Evolutionary conservation across 331 rosid genomes (phyloP).

Genomic region (Pyrus hybrid): DNA sequence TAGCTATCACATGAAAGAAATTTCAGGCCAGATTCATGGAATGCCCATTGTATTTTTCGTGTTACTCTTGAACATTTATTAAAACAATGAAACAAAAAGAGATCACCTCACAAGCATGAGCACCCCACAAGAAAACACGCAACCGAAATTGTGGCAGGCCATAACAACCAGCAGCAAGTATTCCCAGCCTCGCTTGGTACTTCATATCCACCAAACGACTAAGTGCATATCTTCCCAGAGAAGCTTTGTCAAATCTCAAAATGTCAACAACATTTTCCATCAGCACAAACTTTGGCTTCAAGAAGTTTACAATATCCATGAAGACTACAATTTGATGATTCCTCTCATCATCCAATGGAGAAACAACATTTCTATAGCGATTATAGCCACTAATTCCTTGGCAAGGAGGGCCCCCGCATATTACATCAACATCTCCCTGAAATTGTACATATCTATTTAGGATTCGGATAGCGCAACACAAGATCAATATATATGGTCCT

Average conservation of each 20-base stretch:
- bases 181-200: slow-evolving; percentile 93
- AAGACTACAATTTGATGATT: slow-evolving; percentile 80
- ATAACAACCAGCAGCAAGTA: slow-evolving; percentile 82
- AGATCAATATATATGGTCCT: not conserved
- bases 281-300: slow-evolving; percentile 82
- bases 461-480: not conserved
- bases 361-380: slow-evolving; percentile 62
- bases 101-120: slow-evolving; percentile 75
- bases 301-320: slow-evolving; percentile 76
- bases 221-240: too few species aligned
- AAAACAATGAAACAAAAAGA: not conserved
- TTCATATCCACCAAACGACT: too few species aligned
- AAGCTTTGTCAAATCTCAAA: slow-evolving; percentile 73
- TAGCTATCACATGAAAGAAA: not conserved
- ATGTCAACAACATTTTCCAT: slow-evolving; percentile 96
- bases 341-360: slow-evolving; percentile 81
- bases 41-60: not conserved
- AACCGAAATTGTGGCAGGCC: slow-evolving; percentile 96
- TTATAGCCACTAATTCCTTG: slow-evolving; percentile 98
- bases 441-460: slow-evolving; percentile 14
- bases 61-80: not conserved
- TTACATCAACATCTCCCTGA: slow-evolving; percentile 79
- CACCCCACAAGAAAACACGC: slow-evolving; percentile 96
- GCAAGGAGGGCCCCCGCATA: slow-evolving; percentile 99
- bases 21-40: not conserved